These are phyloP conservation scores for Durotheca rogersii DNA, from an alignment of 495 filamentous ascomycete species.

Conservation along the genomic window DNA sequence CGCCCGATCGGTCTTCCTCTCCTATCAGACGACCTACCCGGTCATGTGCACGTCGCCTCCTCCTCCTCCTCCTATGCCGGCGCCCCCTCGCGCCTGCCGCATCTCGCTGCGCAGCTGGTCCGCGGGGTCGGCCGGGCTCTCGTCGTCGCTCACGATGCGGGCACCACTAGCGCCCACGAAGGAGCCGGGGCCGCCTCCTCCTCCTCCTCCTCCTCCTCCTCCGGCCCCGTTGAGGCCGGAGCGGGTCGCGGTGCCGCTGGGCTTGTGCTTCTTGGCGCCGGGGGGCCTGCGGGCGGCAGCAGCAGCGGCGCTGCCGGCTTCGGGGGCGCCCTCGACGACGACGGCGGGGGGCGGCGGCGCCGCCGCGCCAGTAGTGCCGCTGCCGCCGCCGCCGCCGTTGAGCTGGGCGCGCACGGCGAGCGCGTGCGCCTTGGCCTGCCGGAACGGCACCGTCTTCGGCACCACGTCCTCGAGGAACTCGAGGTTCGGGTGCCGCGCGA, in stretches of 20 bases:
- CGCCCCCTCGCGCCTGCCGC: constrained; percentile 42
- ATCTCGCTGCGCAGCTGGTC: constrained; percentile 52
- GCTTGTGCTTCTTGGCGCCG: constrained; percentile 35
- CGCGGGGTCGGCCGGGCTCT: constrained; percentile 36
- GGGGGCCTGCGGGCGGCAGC: too few relatives aligned
- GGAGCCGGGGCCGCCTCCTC: too few relatives aligned
- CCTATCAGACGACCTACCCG: too few relatives aligned
- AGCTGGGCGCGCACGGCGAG: constrained; percentile 44
- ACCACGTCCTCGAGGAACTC: constrained; percentile 93
- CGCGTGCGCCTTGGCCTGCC: constrained; percentile 65
- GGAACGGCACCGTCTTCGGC: constrained; percentile 79
- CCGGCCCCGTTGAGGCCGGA: constrained; percentile 20
- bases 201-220: too few relatives aligned
- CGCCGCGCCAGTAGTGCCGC: not conserved
- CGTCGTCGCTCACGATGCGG: constrained; percentile 31
- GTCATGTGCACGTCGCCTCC: constrained; percentile 60
- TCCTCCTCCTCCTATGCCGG: constrained; percentile 18
- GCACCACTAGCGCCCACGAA: constrained; percentile 35
- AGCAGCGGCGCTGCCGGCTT: too few relatives aligned
- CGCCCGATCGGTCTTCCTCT: too few relatives aligned
- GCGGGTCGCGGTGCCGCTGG: constrained; percentile 31
- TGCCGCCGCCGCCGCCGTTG: constrained; percentile 7
- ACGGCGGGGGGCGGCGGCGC: constrained; percentile 28
- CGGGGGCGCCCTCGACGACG: constrained; percentile 16
- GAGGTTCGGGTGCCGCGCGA: constrained; percentile 86